A percentile compares a stretch with the other conserved stretches of the same genome.
Evolutionary conservation across 2,329 filamentous ascomycete species (phyloP).

Genomic region (Zalaria sp.): DNA sequence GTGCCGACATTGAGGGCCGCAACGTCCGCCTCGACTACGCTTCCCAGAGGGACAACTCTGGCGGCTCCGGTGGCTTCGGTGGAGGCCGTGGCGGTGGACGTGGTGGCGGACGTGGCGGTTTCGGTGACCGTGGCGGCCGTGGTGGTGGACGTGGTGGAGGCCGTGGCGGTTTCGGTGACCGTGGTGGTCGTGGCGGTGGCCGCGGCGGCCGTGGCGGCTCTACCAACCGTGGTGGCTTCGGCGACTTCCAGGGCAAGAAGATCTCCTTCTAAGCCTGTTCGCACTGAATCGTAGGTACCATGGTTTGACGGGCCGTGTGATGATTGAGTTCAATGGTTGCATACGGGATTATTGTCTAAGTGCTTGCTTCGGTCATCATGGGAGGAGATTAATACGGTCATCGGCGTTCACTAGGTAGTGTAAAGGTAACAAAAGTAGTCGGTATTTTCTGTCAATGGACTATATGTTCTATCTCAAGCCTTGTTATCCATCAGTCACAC

Average conservation of each 20-base stretch:
- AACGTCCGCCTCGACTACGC: slow-evolving; percentile 73
- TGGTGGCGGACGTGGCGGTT: slow-evolving; percentile 19
- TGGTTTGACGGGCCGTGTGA: too few relatives aligned
- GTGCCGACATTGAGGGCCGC: slow-evolving; percentile 57
- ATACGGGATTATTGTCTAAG: too few relatives aligned
- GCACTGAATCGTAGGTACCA: too few relatives aligned
- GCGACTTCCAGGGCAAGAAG: slow-evolving; percentile 67
- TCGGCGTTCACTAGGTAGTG: too few relatives aligned
- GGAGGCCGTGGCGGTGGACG: slow-evolving; percentile 23
- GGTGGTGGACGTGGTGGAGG: slow-evolving; percentile 35
- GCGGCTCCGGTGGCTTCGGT: slow-evolving; percentile 30
- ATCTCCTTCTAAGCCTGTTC: slow-evolving; percentile 40
- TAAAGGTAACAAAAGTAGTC: too few relatives aligned
- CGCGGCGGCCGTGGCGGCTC: slow-evolving; percentile 30
- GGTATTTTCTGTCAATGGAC: too few relatives aligned
- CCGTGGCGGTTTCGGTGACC: slow-evolving; percentile 38
- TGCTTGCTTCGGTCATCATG: too few relatives aligned
- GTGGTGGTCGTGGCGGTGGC: slow-evolving; percentile 34
- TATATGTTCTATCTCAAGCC: too few relatives aligned
- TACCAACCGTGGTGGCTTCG: slow-evolving; percentile 41
- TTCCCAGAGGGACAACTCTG: slow-evolving; percentile 33
- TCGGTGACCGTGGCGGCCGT: slow-evolving; percentile 24
- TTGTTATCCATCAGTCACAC: too few relatives aligned
- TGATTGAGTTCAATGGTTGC: too few relatives aligned
- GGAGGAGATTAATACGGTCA: too few relatives aligned